Percentiles rank a stretch among this genome's conserved stretches.
These are phyloP conservation scores for Vitis riparia DNA, from an alignment of 164 flowering plant species.

Conservation along the genomic window DNA sequence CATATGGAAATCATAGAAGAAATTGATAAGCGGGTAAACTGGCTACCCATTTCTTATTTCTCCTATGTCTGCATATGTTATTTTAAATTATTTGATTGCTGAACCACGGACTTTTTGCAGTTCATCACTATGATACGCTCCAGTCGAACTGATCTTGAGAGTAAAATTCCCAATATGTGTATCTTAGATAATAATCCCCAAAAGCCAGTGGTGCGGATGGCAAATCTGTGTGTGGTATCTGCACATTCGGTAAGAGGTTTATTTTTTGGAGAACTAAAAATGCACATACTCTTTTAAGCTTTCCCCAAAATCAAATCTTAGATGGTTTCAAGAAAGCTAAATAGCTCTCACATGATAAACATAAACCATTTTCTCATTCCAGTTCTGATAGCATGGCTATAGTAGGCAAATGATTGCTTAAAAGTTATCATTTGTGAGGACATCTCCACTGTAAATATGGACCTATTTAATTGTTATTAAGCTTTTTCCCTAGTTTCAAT, in stretches of 20 bases:
- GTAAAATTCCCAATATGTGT: conserved; percentile 58
- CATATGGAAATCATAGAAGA: conserved; percentile 96
- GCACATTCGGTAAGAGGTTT: conserved; percentile 73
- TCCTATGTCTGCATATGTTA: neutral
- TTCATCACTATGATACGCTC: conserved; percentile 58
- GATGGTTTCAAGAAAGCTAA: neutral
- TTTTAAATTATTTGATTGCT: neutral
- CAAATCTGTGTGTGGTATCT: conserved; percentile 95
- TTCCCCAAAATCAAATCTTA: neutral
- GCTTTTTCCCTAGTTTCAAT: neutral
- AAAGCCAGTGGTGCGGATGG: conserved; percentile 96
- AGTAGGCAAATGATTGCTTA: neutral
- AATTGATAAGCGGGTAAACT: conserved; percentile 78
- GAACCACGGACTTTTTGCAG: conserved; percentile 41
- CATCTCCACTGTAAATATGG: neutral
- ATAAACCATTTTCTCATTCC: neutral
- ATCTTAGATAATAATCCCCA: conserved; percentile 85
- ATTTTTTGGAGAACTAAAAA: neutral
- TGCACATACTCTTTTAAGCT: too few relatives aligned
- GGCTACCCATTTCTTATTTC: neutral
- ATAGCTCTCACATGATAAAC: neutral
- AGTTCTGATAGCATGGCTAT: neutral
- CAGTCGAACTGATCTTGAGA: conserved; percentile 62
- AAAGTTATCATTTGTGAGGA: neutral
- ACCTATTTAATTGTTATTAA: neutral